These are phyloP conservation scores for Globisporangium abappressorium DNA, from an alignment of 352 stramenopile species.

Conservation along the genomic window DNA sequence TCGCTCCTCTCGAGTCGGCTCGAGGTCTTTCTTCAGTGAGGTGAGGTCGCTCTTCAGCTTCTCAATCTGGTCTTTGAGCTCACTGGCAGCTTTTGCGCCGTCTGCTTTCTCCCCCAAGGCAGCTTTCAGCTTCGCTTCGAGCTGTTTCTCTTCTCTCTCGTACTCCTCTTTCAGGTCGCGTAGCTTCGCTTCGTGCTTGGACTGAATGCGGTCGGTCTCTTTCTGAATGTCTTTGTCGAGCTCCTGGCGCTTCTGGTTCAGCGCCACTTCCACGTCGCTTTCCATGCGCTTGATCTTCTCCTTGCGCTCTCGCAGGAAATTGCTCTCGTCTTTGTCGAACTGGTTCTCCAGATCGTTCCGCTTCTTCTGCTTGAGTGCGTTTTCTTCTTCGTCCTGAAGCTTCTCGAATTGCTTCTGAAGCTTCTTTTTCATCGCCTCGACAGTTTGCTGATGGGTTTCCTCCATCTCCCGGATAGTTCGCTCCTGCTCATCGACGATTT, in stretches of 20 bases:
- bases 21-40: constrained; percentile 22
- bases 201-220: constrained; percentile 38
- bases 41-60: constrained; percentile 20
- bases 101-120: constrained; percentile 29
- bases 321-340: constrained; percentile 62
- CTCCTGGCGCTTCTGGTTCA: constrained; percentile 55
- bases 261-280: constrained; percentile 36
- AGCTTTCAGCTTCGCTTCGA: constrained; percentile 31
- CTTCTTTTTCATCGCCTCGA: constrained; percentile 41
- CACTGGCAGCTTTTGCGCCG: constrained; percentile 12
- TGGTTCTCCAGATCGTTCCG: constrained; percentile 66
- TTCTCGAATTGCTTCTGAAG: constrained; percentile 47
- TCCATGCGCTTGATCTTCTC: constrained; percentile 68
- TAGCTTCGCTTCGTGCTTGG: constrained; percentile 40
- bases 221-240: constrained; percentile 48
- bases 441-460: constrained; percentile 31
- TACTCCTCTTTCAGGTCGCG: constrained; percentile 42
- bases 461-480: constrained; percentile 34
- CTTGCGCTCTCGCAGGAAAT: constrained; percentile 45
- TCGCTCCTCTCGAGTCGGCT: not conserved
- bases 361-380: constrained; percentile 57
- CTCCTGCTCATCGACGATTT: constrained; percentile 39
- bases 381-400: constrained; percentile 50
- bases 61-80: constrained; percentile 32
- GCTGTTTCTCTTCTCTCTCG: constrained; percentile 30